Evolutionary conservation across 2,329 filamentous ascomycete species (phyloP).

Genomic region (Pyrenophora graminea): DNA sequence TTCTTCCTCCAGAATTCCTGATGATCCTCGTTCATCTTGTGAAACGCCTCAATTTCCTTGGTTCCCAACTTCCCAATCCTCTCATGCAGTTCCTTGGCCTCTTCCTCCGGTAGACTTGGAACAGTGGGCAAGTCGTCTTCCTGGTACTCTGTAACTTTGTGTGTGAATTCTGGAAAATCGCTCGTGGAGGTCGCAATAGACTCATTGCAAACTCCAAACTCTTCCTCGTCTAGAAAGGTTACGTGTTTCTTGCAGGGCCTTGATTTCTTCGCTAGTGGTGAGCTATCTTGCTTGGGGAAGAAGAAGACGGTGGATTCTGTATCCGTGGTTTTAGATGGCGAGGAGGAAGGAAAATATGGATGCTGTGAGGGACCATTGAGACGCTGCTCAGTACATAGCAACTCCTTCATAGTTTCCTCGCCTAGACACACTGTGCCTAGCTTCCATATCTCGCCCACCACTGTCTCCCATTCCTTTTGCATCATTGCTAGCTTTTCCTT

Average conservation of each 20-base stretch:
- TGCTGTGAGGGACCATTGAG: not conserved
- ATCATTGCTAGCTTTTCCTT: slow-evolving; percentile 25
- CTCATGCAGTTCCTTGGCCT: slow-evolving; percentile 20
- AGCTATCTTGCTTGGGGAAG: slow-evolving; percentile 19
- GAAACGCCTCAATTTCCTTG: slow-evolving; percentile 25
- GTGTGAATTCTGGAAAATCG: slow-evolving; percentile 26
- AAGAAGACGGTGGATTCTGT: slow-evolving; percentile 26
- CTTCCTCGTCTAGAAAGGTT: slow-evolving; percentile 21
- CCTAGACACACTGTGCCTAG: slow-evolving; percentile 31
- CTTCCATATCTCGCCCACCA: slow-evolving; percentile 39
- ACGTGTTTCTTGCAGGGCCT: slow-evolving; percentile 26
- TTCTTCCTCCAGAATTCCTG: slow-evolving; percentile 34
- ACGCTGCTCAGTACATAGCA: slow-evolving; percentile 22
- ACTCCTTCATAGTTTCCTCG: slow-evolving; percentile 21
- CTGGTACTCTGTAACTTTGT: slow-evolving; percentile 13
- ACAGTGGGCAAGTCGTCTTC: slow-evolving; percentile 5
- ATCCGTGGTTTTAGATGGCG: slow-evolving; percentile 3
- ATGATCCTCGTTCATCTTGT: slow-evolving; percentile 27
- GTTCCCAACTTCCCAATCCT: slow-evolving; percentile 24
- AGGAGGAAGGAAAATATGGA: not conserved
- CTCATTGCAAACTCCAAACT: not conserved
- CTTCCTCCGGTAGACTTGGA: slow-evolving; percentile 18
- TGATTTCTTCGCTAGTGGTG: not conserved
- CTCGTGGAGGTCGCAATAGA: not conserved
- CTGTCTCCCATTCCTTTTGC: slow-evolving; percentile 31